phyloP scores from a whole-genome alignment of 2,329 filamentous ascomycete genomes.

The Aspergillus ustus region DNA sequence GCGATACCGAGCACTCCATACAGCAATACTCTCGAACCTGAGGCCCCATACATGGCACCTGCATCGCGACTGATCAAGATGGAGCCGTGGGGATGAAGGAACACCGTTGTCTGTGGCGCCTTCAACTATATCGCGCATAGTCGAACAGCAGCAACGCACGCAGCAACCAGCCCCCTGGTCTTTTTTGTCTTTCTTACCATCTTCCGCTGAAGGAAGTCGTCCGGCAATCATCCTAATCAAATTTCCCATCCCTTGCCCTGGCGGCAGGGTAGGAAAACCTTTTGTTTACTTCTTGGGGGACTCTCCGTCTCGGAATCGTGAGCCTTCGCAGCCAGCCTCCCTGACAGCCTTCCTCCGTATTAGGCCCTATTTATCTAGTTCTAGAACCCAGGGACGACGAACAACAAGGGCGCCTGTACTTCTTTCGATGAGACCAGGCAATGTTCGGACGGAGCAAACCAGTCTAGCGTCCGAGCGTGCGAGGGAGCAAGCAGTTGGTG shows the following conservation, averaged over 20 bases:
- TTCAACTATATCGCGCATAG: constrained; percentile 22
- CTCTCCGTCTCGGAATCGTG: constrained; percentile 1
- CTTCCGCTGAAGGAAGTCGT: not conserved
- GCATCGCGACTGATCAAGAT: constrained; percentile 14
- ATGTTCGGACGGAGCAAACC: constrained; percentile 19
- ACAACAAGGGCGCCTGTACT: constrained; percentile 6
- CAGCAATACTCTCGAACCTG: not conserved
- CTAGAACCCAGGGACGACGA: not conserved
- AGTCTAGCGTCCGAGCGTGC: constrained; percentile 18
- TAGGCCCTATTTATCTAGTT: not conserved
- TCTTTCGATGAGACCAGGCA: constrained; percentile 17
- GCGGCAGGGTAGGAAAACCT: constrained; percentile 10
- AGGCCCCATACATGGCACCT: constrained; percentile 6
- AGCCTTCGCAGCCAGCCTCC: constrained; percentile 14
- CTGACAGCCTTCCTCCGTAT: constrained; percentile 17
- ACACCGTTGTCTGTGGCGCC: constrained; percentile 14
- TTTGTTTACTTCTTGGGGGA: not conserved
- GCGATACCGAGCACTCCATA: not conserved
- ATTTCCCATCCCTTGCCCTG: constrained; percentile 6
- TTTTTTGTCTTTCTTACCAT: constrained; percentile 10
- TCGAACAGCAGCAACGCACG: constrained; percentile 13
- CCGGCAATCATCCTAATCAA: not conserved
- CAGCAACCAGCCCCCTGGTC: constrained; percentile 11
- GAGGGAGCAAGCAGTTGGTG: constrained; percentile 14
- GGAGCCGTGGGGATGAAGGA: constrained; percentile 4